A percentile compares a stretch with the other conserved stretches of the same genome.
phyloP scores from a whole-genome alignment of 1,284 basidiomycete genomes.

The Cryptococcus maquisensis region DNA sequence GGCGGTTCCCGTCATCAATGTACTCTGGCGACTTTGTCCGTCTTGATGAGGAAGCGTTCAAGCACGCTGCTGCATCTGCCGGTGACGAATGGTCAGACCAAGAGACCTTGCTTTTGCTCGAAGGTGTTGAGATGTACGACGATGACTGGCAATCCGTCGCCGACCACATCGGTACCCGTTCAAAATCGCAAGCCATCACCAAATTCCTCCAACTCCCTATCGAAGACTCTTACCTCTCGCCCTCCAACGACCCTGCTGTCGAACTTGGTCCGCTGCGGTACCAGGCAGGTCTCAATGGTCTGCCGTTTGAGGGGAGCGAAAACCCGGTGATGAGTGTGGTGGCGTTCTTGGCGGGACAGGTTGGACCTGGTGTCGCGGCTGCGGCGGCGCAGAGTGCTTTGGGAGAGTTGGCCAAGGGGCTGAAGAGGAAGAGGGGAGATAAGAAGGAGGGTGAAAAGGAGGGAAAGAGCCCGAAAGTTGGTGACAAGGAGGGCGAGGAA shows the following conservation, averaged over 20 bases:
- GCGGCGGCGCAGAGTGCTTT: constrained; percentile 90
- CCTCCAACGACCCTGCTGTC: constrained; percentile 38
- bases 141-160: constrained; percentile 93
- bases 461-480: constrained; percentile 21
- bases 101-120: constrained; percentile 81
- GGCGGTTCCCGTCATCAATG: constrained; percentile 92
- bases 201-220: constrained; percentile 96
- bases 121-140: constrained; percentile 96
- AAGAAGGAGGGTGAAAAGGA: constrained; percentile 17
- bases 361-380: constrained; percentile 84
- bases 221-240: constrained; percentile 76
- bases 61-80: constrained; percentile 52
- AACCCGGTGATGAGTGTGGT: constrained; percentile 99
- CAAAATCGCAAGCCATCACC: constrained; percentile 89
- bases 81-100: constrained; percentile 83
- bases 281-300: constrained; percentile 50
- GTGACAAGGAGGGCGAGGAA: constrained; percentile 28
- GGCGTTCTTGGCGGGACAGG: constrained; percentile 89
- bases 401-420: constrained; percentile 58
- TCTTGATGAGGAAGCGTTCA: constrained; percentile 60
- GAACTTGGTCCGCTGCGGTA: constrained; percentile 74
- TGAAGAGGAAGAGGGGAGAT: constrained; percentile 60
- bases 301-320: constrained; percentile 91
- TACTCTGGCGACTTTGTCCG: constrained; percentile 98
- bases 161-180: constrained; percentile 85